These are phyloP conservation scores for Talaromyces sp. DNA, from an alignment of 2,329 filamentous ascomycete species.

Conservation along the genomic window DNA sequence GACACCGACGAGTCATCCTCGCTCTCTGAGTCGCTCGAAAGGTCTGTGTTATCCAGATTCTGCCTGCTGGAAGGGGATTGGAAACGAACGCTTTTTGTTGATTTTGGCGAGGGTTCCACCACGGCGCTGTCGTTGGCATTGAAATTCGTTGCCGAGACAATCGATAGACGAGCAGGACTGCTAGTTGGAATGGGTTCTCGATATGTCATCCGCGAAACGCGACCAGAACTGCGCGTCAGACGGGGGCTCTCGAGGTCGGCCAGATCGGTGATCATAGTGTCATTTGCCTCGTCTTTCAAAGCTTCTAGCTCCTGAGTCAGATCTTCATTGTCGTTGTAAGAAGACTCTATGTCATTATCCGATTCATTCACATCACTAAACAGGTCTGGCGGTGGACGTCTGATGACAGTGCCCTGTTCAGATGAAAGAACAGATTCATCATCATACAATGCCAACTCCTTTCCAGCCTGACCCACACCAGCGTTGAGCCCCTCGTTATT, in stretches of 20 bases:
- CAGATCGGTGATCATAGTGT: conserved; percentile 19
- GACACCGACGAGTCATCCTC: conserved; percentile 16
- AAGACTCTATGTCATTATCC: conserved; percentile 27
- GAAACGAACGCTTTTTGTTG: conserved; percentile 32
- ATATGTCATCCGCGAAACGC: conserved; percentile 11
- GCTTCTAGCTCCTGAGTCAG: conserved; percentile 43
- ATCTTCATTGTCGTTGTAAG: conserved; percentile 33
- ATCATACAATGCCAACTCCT: conserved; percentile 12
- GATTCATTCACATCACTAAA: conserved; percentile 21
- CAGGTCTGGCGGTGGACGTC: conserved; percentile 26
- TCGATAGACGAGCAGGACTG: conserved; percentile 16
- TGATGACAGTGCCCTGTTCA: conserved; percentile 33
- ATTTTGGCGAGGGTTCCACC: conserved; percentile 21
- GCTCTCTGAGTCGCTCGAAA: conserved; percentile 13
- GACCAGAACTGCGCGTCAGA: conserved; percentile 5
- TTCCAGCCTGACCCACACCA: conserved; percentile 16
- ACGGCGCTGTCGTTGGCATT: conserved; percentile 18
- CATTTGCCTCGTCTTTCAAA: conserved; percentile 39
- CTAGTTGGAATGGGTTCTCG: background rate
- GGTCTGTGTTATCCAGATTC: conserved; percentile 5
- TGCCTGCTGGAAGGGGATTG: conserved; percentile 18
- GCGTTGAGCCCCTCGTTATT: conserved; percentile 22
- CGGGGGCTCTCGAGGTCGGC: conserved; percentile 16
- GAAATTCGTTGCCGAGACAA: conserved; percentile 17
- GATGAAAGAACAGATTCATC: conserved; percentile 24